Evolutionary conservation across 345 rosid species (phyloP), one percentile per base, ranked within the genome.

Genomic region (Barbarea vulgaris): DNA sequence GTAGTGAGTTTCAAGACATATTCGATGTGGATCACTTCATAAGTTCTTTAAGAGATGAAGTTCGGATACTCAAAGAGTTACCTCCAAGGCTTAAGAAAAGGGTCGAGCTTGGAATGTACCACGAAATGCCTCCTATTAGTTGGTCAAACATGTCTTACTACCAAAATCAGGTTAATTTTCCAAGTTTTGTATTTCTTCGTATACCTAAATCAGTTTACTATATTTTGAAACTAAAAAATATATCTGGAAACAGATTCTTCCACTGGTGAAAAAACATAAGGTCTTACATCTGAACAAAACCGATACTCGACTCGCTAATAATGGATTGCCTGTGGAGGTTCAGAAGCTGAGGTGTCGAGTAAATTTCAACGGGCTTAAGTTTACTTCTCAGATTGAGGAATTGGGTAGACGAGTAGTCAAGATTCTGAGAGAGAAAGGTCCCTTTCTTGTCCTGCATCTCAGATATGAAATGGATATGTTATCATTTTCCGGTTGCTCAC

Each of bases 391-490:
- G 73, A 90, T 92, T 41, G 97, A 95, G 79, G 97, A 90, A 72
- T 67, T 95, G 47, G 97, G 99, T 34, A 87, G 89, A 80, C 86
- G 74, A 77, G 84, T 87, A 25, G 93, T 89, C 39, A 72, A 68
- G 57, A 84, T 92, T 69, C 82, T 95, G 77, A 85, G 93, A 78
- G 88, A 87, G 78, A 92, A 83, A 63, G 97, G 97, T 31, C 96
- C 94, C 33, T 93, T 88, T 72, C 76, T 91, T 39, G 98, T 91
- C 55, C 93, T 95, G 41, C 99, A 95, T 84, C 96, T 95, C 14
- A 85, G 99, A 69, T 95, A 91, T 33, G 99, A 95, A 82, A 95
- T 92, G 97, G 99, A 95, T 80, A 95, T 95, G 99, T 65, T 95
- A 75, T 92, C 99, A 2, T 95, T 95, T 76, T 95, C 99, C 0